phyloP scores from a whole-genome alignment of 1,139 yeast species.

The Yamadazyma triangularis region DNA sequence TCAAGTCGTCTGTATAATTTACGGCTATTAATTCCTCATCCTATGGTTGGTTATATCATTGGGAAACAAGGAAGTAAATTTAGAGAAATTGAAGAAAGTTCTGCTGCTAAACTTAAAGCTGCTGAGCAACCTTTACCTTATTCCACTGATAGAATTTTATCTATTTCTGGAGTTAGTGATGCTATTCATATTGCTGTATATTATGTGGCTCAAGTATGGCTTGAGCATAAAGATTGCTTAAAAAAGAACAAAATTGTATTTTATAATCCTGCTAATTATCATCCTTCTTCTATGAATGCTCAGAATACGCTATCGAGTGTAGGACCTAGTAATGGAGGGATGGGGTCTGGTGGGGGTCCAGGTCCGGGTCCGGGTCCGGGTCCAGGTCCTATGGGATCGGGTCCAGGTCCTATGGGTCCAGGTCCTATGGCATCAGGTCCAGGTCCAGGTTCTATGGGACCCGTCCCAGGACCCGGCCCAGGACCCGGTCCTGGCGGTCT shows the following conservation, averaged over 20 bases:
- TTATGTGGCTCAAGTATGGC: constrained; percentile 63
- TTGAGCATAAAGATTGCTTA: constrained; percentile 54
- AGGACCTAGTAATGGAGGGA: background rate
- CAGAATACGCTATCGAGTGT: constrained; percentile 4
- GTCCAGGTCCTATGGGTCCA: constrained; percentile 2
- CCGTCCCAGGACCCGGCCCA: background rate
- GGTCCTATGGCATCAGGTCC: constrained; percentile 2
- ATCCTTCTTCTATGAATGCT: constrained; percentile 13
- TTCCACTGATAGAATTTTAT: constrained; percentile 74
- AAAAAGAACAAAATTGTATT: constrained; percentile 50
- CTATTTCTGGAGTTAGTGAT: constrained; percentile 78
- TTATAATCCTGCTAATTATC: constrained; percentile 61
- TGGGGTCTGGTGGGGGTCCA: background rate
- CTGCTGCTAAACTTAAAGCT: constrained; percentile 77
- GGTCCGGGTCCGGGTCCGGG: background rate
- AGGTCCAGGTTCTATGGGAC: background rate
- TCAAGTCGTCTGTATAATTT: constrained; percentile 54
- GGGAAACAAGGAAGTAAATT: constrained; percentile 76
- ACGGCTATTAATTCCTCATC: constrained; percentile 71
- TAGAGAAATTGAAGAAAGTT: constrained; percentile 76
- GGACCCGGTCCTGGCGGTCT: background rate
- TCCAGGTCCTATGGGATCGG: no score
- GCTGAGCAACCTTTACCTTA: constrained; percentile 72
- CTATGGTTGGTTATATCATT: constrained; percentile 75
- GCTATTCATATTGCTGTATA: constrained; percentile 83